Evolutionary conservation across 1,284 basidiomycete genomes (phyloP).

Genomic region (Thecaphora thlaspeos): DNA sequence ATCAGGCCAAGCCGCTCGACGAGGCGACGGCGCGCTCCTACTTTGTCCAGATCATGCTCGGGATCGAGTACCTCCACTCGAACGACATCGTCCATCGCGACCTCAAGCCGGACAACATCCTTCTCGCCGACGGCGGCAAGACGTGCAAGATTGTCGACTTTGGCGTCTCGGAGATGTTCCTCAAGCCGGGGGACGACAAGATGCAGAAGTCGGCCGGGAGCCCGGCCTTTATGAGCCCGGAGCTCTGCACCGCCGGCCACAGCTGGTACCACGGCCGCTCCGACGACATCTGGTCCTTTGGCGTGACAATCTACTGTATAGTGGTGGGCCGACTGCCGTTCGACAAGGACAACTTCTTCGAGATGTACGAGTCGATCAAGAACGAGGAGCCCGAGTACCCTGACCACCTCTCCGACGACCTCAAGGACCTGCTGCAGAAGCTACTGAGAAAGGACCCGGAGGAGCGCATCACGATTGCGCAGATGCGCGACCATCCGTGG

Average conservation of each 20-base stretch:
- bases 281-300: constrained; percentile 64
- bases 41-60: constrained; percentile 63
- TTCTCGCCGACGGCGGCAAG: constrained; percentile 61
- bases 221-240: constrained; percentile 65
- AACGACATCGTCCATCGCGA: constrained; percentile 63
- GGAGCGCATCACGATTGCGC: constrained; percentile 39
- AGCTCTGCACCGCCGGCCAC: constrained; percentile 55
- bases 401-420: constrained; percentile 28
- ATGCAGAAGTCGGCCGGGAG: constrained; percentile 61
- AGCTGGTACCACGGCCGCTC: constrained; percentile 60
- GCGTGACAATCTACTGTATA: constrained; percentile 65
- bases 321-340: constrained; percentile 63
- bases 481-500: constrained; percentile 51
- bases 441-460: constrained; percentile 49
- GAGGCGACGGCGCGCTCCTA: constrained; percentile 60
- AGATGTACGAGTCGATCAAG: constrained; percentile 62
- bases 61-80: constrained; percentile 63
- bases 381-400: constrained; percentile 54
- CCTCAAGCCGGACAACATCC: constrained; percentile 64
- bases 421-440: constrained; percentile 34
- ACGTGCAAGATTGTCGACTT: constrained; percentile 65
- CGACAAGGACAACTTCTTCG: constrained; percentile 60
- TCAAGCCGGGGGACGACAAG: constrained; percentile 59
- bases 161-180: constrained; percentile 65
- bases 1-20: constrained; percentile 47